Conservation (phyloP, 192 early-diverging fungal species). For the Jimgerdemannia lactiflua region DNA sequence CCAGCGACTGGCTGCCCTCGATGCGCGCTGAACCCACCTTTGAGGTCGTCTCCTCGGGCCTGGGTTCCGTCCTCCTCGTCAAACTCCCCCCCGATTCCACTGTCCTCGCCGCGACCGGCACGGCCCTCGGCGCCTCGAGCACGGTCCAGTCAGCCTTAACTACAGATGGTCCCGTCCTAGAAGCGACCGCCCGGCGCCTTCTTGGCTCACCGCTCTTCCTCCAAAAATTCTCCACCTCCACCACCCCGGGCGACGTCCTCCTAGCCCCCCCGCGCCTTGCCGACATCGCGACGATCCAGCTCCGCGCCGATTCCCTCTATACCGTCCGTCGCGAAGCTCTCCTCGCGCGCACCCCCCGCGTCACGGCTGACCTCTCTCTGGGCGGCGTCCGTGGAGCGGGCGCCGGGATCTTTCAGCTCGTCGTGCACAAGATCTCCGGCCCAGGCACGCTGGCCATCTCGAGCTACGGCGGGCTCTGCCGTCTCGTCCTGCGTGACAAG, state of each 20-base stretch:
- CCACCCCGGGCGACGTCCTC: conserved; percentile 58
- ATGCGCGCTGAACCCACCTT: neutral
- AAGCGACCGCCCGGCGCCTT: neutral
- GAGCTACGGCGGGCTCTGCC: conserved; percentile 62
- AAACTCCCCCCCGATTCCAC: neutral
- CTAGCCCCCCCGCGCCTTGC: conserved; percentile 60
- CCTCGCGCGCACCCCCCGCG: conserved; percentile 56
- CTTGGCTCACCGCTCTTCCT: neutral
- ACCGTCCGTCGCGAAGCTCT: conserved; percentile 62
- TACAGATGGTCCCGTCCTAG: neutral
- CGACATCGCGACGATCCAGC: conserved; percentile 59
- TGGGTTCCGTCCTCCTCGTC: neutral
- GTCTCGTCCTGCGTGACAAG: conserved; percentile 59
- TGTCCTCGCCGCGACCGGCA: neutral
- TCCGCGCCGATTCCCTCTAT: conserved; percentile 53
- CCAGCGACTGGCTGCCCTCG: too few species aligned
- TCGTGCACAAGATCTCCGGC: conserved; percentile 62
- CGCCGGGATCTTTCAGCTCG: conserved; percentile 47
- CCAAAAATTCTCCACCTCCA: neutral
- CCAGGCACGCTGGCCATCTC: conserved; percentile 67
- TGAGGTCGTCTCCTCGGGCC: neutral
- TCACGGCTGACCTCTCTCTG: conserved; percentile 42
- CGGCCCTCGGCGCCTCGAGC: neutral
- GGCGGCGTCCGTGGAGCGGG: conserved; percentile 27
- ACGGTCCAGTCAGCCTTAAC: neutral